phyloP scores from a whole-genome alignment of 805 yeast genomes.

The Spencermartinsiella europaea region DNA sequence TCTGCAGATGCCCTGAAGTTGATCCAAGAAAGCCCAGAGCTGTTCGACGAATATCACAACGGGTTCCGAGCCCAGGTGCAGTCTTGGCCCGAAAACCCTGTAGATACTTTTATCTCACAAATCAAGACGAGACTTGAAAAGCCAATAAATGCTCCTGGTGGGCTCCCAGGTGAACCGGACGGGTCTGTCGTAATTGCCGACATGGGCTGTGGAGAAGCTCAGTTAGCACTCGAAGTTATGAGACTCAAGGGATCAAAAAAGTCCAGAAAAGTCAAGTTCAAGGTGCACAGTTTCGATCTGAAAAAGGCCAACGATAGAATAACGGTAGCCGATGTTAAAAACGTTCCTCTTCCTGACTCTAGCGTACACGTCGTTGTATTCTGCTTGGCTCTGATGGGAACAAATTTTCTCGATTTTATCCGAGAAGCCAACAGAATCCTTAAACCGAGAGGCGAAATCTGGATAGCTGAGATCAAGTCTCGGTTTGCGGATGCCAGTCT shows the following conservation, averaged over 20 bases:
- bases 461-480: conserved; percentile 97
- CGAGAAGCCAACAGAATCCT: conserved; percentile 83
- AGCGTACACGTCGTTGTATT: conserved; percentile 87
- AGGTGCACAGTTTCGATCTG: conserved; percentile 86
- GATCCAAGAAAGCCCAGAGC: conserved; percentile 73
- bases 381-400: conserved; percentile 95
- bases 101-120: conserved; percentile 77
- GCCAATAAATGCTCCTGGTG: conserved; percentile 93
- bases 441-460: conserved; percentile 86
- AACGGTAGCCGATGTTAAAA: conserved; percentile 93
- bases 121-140: conserved; percentile 46
- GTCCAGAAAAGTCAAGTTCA: conserved; percentile 37
- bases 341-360: conserved; percentile 76
- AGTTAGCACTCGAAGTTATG: conserved; percentile 63
- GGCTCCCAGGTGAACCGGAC: conserved; percentile 56
- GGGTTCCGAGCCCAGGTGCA: conserved; percentile 95
- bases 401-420: conserved; percentile 88
- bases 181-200: conserved; percentile 81
- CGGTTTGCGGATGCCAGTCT: conserved; percentile 63
- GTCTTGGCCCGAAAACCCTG: conserved; percentile 98
- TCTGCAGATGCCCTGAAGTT: conserved; percentile 73
- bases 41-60: conserved; percentile 90
- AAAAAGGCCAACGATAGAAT: conserved; percentile 83
- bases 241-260: conserved; percentile 32
- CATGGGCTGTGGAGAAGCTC: conserved; percentile 99